Evolutionary conservation across 768 basidiomycete species (phyloP).

Genomic region (Rhodotorula babjevae): DNA sequence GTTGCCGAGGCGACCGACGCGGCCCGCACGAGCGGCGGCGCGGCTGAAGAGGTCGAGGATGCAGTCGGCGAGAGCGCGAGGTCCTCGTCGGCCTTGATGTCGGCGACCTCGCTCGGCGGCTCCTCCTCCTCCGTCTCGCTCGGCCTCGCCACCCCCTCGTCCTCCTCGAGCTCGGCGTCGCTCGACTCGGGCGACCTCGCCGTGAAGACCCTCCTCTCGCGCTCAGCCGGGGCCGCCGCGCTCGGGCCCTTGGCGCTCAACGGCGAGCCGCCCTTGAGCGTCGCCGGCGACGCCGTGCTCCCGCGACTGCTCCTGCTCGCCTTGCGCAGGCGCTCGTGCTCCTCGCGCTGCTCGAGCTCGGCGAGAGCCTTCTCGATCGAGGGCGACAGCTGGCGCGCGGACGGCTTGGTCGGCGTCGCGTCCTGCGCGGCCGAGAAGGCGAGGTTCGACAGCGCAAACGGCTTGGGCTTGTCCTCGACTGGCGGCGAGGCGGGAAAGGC

Average conservation of each 20-base stretch:
- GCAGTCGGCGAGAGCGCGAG: neutral
- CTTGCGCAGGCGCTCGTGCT: slow-evolving; percentile 6
- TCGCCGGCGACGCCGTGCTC: neutral
- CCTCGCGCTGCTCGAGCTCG: slow-evolving; percentile 16
- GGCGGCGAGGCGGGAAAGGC: neutral
- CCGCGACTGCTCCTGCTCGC: neutral
- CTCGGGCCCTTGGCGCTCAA: neutral
- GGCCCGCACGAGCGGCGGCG: neutral
- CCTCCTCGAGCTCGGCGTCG: neutral
- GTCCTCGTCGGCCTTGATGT: neutral
- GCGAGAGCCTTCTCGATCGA: slow-evolving; percentile 19
- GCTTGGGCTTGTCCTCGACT: neutral
- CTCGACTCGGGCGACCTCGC: neutral
- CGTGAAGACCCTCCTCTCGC: slow-evolving; percentile 4
- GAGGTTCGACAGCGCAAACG: slow-evolving; percentile 27
- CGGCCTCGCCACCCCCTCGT: neutral
- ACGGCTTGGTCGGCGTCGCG: neutral
- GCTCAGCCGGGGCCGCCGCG: neutral
- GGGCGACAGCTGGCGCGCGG: slow-evolving; percentile 4
- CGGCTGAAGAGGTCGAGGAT: neutral
- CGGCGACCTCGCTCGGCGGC: neutral
- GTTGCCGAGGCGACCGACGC: neutral
- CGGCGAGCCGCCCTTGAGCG: neutral
- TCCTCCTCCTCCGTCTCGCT: neutral
- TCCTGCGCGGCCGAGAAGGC: neutral